phyloP scores from a whole-genome alignment of 495 filamentous ascomycete genomes.

The Penicillium steckii region DNA sequence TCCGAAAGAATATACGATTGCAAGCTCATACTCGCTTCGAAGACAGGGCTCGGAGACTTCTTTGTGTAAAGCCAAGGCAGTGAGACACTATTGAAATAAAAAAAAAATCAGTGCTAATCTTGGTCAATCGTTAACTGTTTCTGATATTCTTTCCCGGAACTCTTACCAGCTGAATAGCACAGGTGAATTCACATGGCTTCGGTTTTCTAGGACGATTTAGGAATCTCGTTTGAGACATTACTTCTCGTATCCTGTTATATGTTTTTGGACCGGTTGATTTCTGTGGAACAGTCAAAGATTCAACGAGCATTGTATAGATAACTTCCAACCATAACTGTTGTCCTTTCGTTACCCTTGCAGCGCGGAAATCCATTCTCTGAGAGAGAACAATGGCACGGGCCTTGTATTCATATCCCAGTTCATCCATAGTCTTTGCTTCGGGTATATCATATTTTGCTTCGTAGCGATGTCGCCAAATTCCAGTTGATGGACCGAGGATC shows the following conservation, averaged over 20 bases:
- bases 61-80: slow-evolving; percentile 26
- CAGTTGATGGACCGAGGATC: slow-evolving; percentile 20
- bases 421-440: slow-evolving; percentile 7
- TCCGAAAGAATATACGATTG: slow-evolving; percentile 23
- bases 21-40: slow-evolving; percentile 35
- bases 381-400: slow-evolving; percentile 29
- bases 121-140: background rate
- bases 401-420: slow-evolving; percentile 34
- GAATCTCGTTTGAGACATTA: slow-evolving; percentile 17
- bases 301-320: slow-evolving; percentile 27
- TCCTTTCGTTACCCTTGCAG: slow-evolving; percentile 7
- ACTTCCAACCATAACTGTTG: slow-evolving; percentile 32
- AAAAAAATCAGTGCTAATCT: background rate
- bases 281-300: slow-evolving; percentile 10
- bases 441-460: slow-evolving; percentile 34
- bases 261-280: slow-evolving; percentile 23
- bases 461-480: slow-evolving; percentile 37
- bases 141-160: background rate
- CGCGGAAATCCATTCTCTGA: slow-evolving; percentile 17
- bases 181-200: slow-evolving; percentile 13
- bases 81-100: slow-evolving; percentile 23
- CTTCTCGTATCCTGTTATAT: slow-evolving; percentile 16
- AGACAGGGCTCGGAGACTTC: slow-evolving; percentile 20
- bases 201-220: slow-evolving; percentile 19
- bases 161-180: background rate